Base-by-base conservation (phyloP, 2,329 filamentous ascomycete species). In the Talaromyces sp. region DNA sequence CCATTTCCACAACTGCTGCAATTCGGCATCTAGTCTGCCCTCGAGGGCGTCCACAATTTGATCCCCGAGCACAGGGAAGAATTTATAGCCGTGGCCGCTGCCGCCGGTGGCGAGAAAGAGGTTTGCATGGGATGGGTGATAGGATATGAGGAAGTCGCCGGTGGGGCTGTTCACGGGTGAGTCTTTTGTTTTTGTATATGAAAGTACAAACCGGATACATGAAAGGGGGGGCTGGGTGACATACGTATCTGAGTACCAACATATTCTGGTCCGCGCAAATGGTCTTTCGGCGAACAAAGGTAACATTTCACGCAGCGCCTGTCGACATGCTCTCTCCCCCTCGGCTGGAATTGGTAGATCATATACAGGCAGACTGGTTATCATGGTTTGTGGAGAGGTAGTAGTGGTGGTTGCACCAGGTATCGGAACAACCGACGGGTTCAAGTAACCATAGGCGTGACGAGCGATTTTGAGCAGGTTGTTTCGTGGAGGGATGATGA, bases 231-330 rank as follows among this genome's bases (percentile, higher is more conserved):
- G 24, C 5, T 52, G 13, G 14, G 24, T 52, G 22, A 74, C 77
- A 69, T 73, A 80, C 70, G 90, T 92, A 77, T 92, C 90, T 5
- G 87, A 87, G 74, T 92, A 92, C 90, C 90, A 92, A 78, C 90
- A 92, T 62, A 92, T 77, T 27, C 88, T 82, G 1, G 87, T 89
- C 62, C 81, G 79, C 65, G 78, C 77, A 78, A 90, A 91, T 1
- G 86, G 84, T 31, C 89, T 81, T 27, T 83, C 80, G 59, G 81
- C 82, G 19, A 91, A 80, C 10, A 81, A 81, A 1, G 90, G 87
- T 4, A 91, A 80, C 70, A 90, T 83, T 66, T 87, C 82, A 13
- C 77, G 79, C 31, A 93, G 77, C 1, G 85, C 89, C 1, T 78
- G 76, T 27, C 89, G 85, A 68, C 91, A 85, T 27, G 85, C 86